Conservation (phyloP, 2,329 filamentous ascomycete genomes). For the Ciborinia camelliae region DNA sequence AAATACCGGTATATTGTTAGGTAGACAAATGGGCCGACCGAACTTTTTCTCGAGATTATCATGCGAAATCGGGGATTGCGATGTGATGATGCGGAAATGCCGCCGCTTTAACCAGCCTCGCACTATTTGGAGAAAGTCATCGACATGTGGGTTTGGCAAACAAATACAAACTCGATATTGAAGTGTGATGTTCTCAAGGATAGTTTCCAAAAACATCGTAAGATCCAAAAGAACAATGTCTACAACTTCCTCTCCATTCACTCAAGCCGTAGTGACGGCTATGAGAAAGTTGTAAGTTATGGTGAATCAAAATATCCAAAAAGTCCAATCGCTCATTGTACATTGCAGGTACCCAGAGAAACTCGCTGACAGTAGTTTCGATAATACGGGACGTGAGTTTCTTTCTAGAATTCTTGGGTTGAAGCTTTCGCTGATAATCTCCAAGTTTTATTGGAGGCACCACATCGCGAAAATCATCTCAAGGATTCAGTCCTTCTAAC, state of each 20-base stretch:
- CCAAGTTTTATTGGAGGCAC: conserved; percentile 65
- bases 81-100: conserved; percentile 12
- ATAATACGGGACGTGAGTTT: conserved; percentile 77
- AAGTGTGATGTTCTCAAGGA: conserved; percentile 27
- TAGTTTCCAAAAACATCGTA: conserved; percentile 21
- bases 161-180: conserved; percentile 7
- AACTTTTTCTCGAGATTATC: not conserved
- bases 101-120: conserved; percentile 17
- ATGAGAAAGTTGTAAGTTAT: conserved; percentile 74
- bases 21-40: not conserved
- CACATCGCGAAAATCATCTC: conserved; percentile 55
- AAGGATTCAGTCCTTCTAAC: conserved; percentile 73
- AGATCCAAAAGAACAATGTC: conserved; percentile 28
- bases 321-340: conserved; percentile 8
- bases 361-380: conserved; percentile 85
- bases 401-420: not conserved
- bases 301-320: conserved; percentile 7
- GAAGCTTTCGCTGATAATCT: conserved; percentile 21
- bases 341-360: conserved; percentile 74
- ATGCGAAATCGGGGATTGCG: conserved; percentile 15
- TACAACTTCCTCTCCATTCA: conserved; percentile 45
- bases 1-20: conserved; percentile 3
- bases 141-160: not conserved
- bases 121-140: conserved; percentile 1
- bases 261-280: conserved; percentile 66